Percentiles rank a stretch among this genome's conserved stretches.
Conservation (phyloP, 371 early-diverging fungal genomes). For the Batrachochytrium dendrobatidis region DNA sequence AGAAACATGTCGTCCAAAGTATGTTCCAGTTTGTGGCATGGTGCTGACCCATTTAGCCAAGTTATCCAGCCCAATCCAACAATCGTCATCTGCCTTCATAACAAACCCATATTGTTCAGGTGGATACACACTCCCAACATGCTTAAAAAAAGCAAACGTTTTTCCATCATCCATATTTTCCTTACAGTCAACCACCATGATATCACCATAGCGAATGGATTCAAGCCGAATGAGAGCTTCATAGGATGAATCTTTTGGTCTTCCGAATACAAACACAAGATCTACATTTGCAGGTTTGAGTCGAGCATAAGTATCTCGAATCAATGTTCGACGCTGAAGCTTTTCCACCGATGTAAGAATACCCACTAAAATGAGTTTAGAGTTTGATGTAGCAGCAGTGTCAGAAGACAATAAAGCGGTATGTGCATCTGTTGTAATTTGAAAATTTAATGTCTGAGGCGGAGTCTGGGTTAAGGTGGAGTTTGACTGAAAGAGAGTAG, state of each 20-base stretch:
- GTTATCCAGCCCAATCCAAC: slow-evolving; percentile 16
- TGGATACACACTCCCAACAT: slow-evolving; percentile 6
- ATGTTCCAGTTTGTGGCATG: slow-evolving; percentile 10
- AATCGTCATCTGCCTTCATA: slow-evolving; percentile 26
- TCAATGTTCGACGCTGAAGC: slow-evolving; percentile 25
- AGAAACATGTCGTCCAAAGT: slow-evolving; percentile 13
- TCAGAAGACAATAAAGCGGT: no score
- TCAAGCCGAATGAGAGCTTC: slow-evolving; percentile 15
- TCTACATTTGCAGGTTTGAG: slow-evolving; percentile 21
- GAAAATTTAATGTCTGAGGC: no score
- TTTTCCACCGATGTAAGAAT: slow-evolving; percentile 23
- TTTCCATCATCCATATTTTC: slow-evolving; percentile 42
- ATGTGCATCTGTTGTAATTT: no score
- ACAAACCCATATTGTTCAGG: slow-evolving; percentile 13
- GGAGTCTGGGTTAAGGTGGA: no score
- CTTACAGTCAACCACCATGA: slow-evolving; percentile 22
- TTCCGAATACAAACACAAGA: slow-evolving; percentile 26
- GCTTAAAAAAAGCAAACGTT: slow-evolving; percentile 26
- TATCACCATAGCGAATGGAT: slow-evolving; percentile 18
- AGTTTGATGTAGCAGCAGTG: no score
- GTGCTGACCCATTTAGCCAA: slow-evolving; percentile 7
- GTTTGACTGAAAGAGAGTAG: no score
- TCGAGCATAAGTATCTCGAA: slow-evolving; percentile 29
- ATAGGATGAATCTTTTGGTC: slow-evolving; percentile 1
- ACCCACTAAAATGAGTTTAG: slow-evolving; percentile 24